These are phyloP conservation scores for Draba incana DNA, from an alignment of 345 rosid species.

Conservation along the genomic window DNA sequence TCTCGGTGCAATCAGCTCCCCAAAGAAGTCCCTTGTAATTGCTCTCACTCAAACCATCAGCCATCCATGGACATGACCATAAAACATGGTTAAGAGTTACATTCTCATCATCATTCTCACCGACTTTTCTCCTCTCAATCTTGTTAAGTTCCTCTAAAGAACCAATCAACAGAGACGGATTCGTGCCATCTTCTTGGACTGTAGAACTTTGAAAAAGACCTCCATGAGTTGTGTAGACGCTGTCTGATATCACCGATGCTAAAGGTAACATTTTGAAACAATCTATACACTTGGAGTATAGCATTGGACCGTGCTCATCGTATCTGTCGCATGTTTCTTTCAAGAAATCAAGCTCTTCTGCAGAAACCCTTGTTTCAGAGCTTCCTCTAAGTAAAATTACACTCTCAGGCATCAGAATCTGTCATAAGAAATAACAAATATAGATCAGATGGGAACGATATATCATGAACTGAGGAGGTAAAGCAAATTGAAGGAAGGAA, in stretches of 20 bases:
- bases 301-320: slow-evolving; percentile 38
- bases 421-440: slow-evolving; percentile 9
- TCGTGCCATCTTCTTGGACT: slow-evolving; percentile 25
- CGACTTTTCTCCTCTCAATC: slow-evolving; percentile 45
- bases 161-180: slow-evolving; percentile 45
- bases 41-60: slow-evolving; percentile 45
- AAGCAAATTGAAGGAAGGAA: neutral
- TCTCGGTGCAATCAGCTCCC: slow-evolving; percentile 54
- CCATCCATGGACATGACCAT: slow-evolving; percentile 53
- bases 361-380: slow-evolving; percentile 48
- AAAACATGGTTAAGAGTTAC: slow-evolving; percentile 45
- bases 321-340: slow-evolving; percentile 49
- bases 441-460: slow-evolving; percentile 11
- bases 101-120: slow-evolving; percentile 43
- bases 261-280: slow-evolving; percentile 48
- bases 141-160: slow-evolving; percentile 45
- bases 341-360: slow-evolving; percentile 44
- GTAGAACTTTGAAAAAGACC: slow-evolving; percentile 49
- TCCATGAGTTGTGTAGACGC: slow-evolving; percentile 52
- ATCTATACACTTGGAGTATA: slow-evolving; percentile 44
- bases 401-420: slow-evolving; percentile 52
- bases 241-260: slow-evolving; percentile 44
- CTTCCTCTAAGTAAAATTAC: slow-evolving; percentile 52
- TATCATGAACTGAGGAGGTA: neutral
- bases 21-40: slow-evolving; percentile 47